Conservation (phyloP, 805 yeast species). For the Candida insectalens region DNA sequence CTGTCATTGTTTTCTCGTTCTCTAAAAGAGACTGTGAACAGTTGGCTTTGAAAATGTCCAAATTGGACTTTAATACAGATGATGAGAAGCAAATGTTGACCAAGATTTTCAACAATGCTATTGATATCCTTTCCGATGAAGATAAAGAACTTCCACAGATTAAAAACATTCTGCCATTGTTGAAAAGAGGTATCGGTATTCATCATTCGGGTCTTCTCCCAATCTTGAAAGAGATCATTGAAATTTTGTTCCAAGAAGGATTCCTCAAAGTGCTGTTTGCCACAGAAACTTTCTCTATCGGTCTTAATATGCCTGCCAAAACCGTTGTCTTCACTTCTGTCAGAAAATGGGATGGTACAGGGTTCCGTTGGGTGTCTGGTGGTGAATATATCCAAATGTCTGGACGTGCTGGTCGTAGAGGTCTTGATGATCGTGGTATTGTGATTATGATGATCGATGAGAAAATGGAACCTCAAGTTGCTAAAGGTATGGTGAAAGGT, state of each 20-base stretch:
- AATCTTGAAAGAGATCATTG: slow-evolving; percentile 88
- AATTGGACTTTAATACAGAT: slow-evolving; percentile 85
- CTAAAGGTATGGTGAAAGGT: slow-evolving; percentile 99
- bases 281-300: slow-evolving; percentile 97
- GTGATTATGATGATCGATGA: slow-evolving; percentile 99
- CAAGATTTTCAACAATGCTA: slow-evolving; percentile 85
- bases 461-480: slow-evolving; percentile 98
- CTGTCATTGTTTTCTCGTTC: slow-evolving; percentile 97
- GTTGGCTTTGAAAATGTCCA: slow-evolving; percentile 90
- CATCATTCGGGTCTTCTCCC: slow-evolving; percentile 94
- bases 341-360: slow-evolving; percentile 96
- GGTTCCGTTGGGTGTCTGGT: slow-evolving; percentile 98
- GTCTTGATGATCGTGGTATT: slow-evolving; percentile 97
- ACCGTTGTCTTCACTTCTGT: slow-evolving; percentile 97
- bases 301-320: slow-evolving; percentile 98
- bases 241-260: slow-evolving; percentile 95
- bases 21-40: slow-evolving; percentile 95
- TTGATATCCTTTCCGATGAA: slow-evolving; percentile 75
- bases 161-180: slow-evolving; percentile 77
- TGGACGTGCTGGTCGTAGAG: slow-evolving; percentile 99
- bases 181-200: slow-evolving; percentile 93
- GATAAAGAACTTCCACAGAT: slow-evolving; percentile 94
- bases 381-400: slow-evolving; percentile 99
- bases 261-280: slow-evolving; percentile 90
- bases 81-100: slow-evolving; percentile 89